These are phyloP conservation scores for Volvox reticuliferus DNA, from an alignment of 139 green algal genomes.

Conservation along the genomic window DNA sequence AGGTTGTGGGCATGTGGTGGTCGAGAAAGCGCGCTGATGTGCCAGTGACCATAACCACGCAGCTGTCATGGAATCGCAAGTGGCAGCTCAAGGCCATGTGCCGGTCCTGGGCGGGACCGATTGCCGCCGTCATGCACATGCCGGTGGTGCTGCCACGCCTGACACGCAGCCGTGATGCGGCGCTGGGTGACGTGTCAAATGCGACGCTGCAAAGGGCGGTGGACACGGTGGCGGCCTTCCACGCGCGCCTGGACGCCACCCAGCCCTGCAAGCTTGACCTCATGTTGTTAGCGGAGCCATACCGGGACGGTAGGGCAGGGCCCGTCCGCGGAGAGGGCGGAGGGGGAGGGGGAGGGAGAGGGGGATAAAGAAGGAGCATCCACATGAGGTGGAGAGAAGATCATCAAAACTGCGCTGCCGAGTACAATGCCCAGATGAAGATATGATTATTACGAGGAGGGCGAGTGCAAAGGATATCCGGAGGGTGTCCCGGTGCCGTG, in stretches of 20 bases:
- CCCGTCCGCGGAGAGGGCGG: neutral
- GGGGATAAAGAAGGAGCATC: too few species aligned
- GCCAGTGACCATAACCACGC: conserved; percentile 37
- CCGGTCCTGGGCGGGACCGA: conserved; percentile 17
- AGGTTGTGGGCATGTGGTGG: conserved; percentile 30
- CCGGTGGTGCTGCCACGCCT: conserved; percentile 18
- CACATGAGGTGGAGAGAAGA: too few species aligned
- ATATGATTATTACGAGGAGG: too few species aligned
- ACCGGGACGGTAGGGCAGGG: conserved; percentile 69
- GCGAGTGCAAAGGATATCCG: neutral
- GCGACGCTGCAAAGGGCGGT: neutral
- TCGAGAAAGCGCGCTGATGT: neutral
- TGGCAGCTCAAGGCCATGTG: conserved; percentile 52
- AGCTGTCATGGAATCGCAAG: conserved; percentile 38
- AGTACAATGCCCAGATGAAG: too few species aligned
- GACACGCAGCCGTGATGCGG: neutral
- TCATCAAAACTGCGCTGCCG: too few species aligned
- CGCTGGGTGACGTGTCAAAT: neutral
- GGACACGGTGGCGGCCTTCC: conserved; percentile 24
- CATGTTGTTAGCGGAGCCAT: conserved; percentile 71
- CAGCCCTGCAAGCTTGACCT: conserved; percentile 67
- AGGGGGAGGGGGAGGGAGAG: neutral
- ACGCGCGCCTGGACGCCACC: neutral
- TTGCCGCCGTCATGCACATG: conserved; percentile 37
- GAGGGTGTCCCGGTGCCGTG: too few species aligned